These are phyloP conservation scores for Ustilago crameri DNA, from an alignment of 1,284 basidiomycete genomes.

Conservation along the genomic window DNA sequence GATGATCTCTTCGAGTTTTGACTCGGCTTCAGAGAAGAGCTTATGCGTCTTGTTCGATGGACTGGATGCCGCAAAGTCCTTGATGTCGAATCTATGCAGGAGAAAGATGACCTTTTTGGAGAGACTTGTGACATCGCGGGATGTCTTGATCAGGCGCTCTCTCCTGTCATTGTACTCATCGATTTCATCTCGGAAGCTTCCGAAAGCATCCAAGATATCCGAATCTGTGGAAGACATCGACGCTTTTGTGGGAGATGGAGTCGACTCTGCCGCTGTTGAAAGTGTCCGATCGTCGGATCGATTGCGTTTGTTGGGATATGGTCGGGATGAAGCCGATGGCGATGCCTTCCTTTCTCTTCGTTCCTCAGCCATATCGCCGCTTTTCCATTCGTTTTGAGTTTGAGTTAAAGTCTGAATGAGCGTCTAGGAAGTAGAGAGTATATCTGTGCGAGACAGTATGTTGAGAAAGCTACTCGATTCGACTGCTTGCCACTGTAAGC, in stretches of 20 bases:
- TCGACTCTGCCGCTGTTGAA: constrained; percentile 2
- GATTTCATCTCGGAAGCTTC: constrained; percentile 60
- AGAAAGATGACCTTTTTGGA: constrained; percentile 96
- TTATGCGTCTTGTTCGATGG: constrained; percentile 16
- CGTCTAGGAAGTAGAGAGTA: too few species aligned
- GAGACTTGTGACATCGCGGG: constrained; percentile 86
- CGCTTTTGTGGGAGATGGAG: not conserved
- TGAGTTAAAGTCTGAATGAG: too few species aligned
- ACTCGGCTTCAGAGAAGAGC: constrained; percentile 74
- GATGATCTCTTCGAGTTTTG: constrained; percentile 80
- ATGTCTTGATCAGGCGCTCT: constrained; percentile 83
- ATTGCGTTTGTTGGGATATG: constrained; percentile 25
- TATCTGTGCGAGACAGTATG: too few species aligned
- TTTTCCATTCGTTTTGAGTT: too few species aligned
- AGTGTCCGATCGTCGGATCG: constrained; percentile 10
- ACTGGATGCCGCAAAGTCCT: constrained; percentile 19
- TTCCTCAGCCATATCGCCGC: constrained; percentile 6
- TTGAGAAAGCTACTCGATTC: too few species aligned
- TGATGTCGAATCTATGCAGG: constrained; percentile 76
- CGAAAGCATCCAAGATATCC: constrained; percentile 31
- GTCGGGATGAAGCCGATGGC: constrained; percentile 12
- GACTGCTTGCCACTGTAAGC: too few species aligned
- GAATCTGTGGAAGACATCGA: not conserved
- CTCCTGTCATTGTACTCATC: constrained; percentile 67
- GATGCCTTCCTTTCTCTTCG: constrained; percentile 10